A percentile compares a stretch with the other conserved stretches of the same genome.
These are phyloP conservation scores for Pythium phragmiticola DNA, from an alignment of 352 stramenopile genomes.

Conservation along the genomic window DNA sequence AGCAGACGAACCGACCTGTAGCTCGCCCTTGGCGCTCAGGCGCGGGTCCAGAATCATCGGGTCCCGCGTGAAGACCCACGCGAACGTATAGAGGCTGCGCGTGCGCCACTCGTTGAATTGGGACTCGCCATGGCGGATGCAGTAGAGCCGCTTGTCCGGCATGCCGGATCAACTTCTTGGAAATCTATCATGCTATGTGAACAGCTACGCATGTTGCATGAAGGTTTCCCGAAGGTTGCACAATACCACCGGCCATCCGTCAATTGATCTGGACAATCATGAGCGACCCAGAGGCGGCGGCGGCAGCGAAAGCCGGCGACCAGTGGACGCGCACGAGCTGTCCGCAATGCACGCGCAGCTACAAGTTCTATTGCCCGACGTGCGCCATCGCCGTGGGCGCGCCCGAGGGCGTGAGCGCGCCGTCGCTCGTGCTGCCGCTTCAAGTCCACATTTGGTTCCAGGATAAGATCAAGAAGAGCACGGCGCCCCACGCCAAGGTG, in stretches of 20 bases:
- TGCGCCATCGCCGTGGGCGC: conserved; percentile 68
- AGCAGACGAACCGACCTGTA: conserved; percentile 39
- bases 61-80: conserved; percentile 82
- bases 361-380: conserved; percentile 85
- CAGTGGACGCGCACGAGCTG: conserved; percentile 60
- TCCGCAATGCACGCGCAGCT: conserved; percentile 69
- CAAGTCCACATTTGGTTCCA: conserved; percentile 86
- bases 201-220: not conserved
- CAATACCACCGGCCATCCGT: conserved; percentile 9
- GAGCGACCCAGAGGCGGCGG: conserved; percentile 1
- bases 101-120: conserved; percentile 88
- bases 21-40: conserved; percentile 66
- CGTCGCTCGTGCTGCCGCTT: conserved; percentile 61
- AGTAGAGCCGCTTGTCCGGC: conserved; percentile 73
- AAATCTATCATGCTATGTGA: not conserved
- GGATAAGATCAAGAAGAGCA: conserved; percentile 90
- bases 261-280: conserved; percentile 15
- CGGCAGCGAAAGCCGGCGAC: conserved; percentile 11
- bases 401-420: conserved; percentile 47
- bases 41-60: conserved; percentile 85
- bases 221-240: conserved; percentile 34
- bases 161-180: not conserved
- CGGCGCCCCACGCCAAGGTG: conserved; percentile 81
- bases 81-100: conserved; percentile 77
- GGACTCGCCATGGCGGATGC: conserved; percentile 86